Evolutionary conservation across 768 basidiomycete genomes (phyloP).

Genomic region (Mycena kentingensis): DNA sequence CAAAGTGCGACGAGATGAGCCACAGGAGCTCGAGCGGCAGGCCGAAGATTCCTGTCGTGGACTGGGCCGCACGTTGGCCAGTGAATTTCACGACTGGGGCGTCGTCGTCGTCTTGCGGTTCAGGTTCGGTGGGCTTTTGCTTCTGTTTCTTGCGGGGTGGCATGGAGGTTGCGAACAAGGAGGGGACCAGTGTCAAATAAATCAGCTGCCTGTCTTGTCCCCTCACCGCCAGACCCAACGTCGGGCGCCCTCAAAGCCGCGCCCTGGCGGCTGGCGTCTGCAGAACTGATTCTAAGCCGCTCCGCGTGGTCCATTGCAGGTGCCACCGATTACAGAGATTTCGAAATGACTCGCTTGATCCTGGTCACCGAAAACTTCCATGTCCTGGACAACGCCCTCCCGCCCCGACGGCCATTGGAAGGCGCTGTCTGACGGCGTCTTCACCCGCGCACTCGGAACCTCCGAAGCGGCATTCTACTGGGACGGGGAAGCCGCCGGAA

Average conservation of each 20-base stretch:
- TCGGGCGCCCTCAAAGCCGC: no score
- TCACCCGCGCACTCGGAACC: neutral
- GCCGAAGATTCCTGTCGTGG: neutral
- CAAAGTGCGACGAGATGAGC: neutral
- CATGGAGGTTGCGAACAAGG: neutral
- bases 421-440: neutral
- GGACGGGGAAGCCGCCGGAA: neutral
- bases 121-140: neutral
- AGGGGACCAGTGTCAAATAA: neutral
- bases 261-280: no score
- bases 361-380: no score
- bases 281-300: no score
- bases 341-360: neutral
- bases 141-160: conserved; percentile 2
- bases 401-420: neutral
- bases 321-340: no score
- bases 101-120: neutral
- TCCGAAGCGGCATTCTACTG: neutral
- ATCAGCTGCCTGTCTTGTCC: no score
- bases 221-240: no score
- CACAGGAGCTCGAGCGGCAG: conserved; percentile 8
- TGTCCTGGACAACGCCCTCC: neutral
- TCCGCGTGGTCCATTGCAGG: no score
- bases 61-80: neutral
- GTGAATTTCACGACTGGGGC: no score